Percentiles rank a stretch among this genome's conserved stretches.
Evolutionary conservation across 345 rosid species (phyloP).

Genomic region (Hibiscus mutabilis): DNA sequence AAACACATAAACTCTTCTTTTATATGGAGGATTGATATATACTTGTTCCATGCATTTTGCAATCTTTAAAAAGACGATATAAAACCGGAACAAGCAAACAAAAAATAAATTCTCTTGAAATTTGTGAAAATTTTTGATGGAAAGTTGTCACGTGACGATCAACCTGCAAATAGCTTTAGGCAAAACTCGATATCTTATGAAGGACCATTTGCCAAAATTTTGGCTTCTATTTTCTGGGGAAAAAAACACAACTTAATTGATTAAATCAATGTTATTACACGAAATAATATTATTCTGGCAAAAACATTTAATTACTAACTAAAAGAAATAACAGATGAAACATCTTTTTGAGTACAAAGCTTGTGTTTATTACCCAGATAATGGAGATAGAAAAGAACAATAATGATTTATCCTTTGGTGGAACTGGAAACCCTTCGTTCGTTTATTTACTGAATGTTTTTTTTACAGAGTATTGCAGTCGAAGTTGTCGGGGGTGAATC

Average conservation of each 20-base stretch:
- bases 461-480: slow-evolving; percentile 11
- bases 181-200: neutral
- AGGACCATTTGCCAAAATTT: neutral
- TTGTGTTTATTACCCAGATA: too few species aligned
- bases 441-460: neutral
- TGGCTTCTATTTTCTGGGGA: neutral
- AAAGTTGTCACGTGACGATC: neutral
- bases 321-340: neutral
- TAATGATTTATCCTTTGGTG: too few species aligned
- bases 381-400: too few species aligned
- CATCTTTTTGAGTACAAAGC: too few species aligned
- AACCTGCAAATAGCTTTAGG: neutral
- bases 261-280: neutral
- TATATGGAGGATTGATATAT: neutral
- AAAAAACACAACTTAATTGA: neutral
- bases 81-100: neutral
- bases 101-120: neutral
- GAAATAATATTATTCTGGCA: too few species aligned
- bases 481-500: slow-evolving; percentile 37
- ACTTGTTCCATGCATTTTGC: neutral
- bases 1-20: neutral
- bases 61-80: neutral
- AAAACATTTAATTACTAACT: too few species aligned
- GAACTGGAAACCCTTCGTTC: neutral
- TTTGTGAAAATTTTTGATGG: neutral